A percentile compares a stretch with the other conserved stretches of the same genome.
Evolutionary conservation across 1,139 yeast genomes (phyloP).

Genomic region (Blastobotrys petasosporus): DNA sequence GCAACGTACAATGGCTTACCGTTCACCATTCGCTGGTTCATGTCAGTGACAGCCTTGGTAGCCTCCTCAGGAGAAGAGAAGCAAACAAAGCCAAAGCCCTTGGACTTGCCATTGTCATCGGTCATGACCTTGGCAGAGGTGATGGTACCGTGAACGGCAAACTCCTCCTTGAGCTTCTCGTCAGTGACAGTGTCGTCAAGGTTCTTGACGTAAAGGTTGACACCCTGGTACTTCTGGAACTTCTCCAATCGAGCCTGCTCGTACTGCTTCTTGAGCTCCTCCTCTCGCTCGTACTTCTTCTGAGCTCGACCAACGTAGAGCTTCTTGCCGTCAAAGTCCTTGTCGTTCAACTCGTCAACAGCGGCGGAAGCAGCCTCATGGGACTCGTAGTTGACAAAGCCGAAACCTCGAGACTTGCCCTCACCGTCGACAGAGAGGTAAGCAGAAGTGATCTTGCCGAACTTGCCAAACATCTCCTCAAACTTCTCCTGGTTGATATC

Average conservation of each 20-base stretch:
- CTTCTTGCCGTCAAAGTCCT: slow-evolving; percentile 71
- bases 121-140: slow-evolving; percentile 97
- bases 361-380: slow-evolving; percentile 90
- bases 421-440: slow-evolving; percentile 76
- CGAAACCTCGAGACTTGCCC: slow-evolving; percentile 93
- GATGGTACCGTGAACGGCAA: slow-evolving; percentile 88
- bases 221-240: slow-evolving; percentile 94
- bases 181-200: slow-evolving; percentile 90
- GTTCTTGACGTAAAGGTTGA: slow-evolving; percentile 93
- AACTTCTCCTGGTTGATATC: slow-evolving; percentile 69
- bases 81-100: slow-evolving; percentile 98
- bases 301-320: slow-evolving; percentile 98
- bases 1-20: slow-evolving; percentile 98
- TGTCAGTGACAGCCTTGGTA: slow-evolving; percentile 95
- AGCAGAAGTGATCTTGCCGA: slow-evolving; percentile 81
- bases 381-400: slow-evolving; percentile 83
- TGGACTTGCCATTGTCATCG: slow-evolving; percentile 90
- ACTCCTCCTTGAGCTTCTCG: slow-evolving; percentile 86
- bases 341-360: slow-evolving; percentile 86
- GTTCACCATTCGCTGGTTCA: slow-evolving; percentile 95
- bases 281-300: slow-evolving; percentile 96
- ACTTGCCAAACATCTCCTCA: slow-evolving; percentile 62
- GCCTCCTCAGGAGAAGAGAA: slow-evolving; percentile 99
- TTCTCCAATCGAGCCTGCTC: slow-evolving; percentile 92
- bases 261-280: slow-evolving; percentile 92